Base-by-base conservation (phyloP, 1,284 basidiomycete genomes). In the Apiotrichum siamense region DNA sequence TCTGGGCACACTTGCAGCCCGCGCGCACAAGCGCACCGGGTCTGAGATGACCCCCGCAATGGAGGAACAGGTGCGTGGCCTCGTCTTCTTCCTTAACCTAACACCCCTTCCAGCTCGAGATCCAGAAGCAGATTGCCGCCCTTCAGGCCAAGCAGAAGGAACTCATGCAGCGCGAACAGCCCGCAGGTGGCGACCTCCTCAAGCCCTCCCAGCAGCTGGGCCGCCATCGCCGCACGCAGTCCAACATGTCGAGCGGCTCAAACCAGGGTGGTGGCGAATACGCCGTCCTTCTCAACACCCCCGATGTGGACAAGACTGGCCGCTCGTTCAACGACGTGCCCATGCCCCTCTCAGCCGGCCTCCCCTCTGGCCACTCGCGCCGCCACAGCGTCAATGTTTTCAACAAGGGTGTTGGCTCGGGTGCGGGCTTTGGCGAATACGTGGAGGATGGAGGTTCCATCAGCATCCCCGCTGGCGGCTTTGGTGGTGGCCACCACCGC, bases 371-470 rank as follows among this genome's bases (percentile, higher is more conserved):
- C n/a, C 94, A 98, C 69, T 87, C 87, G 42, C 82, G 94, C 50
- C 81, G 94, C 57, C 93, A 97, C 75, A 94, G 90, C 62, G 88
- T 96, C 58, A 97, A 94, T 63, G 88, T 94, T 36, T 65, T 70
- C 59, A 73, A 70, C 65, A 72, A 74, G 57, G 55, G 67, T 32
- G 24, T 13, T 15, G 44, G 44, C 12, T 12, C 24, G 13, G 65
- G 66, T 9, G 55, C 62, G 3, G 65, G 64, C 3, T 71, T 69
- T 49, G 62, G 65, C 42, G 55, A 62, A 59, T 49, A 58, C 54
- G 44, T 70, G 37, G 69, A 70, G 52, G 70, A 67, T 54, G 66
- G 59, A 37, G 56, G 62, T 2, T 54, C 64, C 15, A 51, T 57
- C 37, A 49, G 46, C 40, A 48, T 55, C 24, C 52, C 49, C 80